These are phyloP conservation scores for Rhizoclosmatium sp. DNA, from an alignment of 192 early-diverging fungal species.

Conservation along the genomic window DNA sequence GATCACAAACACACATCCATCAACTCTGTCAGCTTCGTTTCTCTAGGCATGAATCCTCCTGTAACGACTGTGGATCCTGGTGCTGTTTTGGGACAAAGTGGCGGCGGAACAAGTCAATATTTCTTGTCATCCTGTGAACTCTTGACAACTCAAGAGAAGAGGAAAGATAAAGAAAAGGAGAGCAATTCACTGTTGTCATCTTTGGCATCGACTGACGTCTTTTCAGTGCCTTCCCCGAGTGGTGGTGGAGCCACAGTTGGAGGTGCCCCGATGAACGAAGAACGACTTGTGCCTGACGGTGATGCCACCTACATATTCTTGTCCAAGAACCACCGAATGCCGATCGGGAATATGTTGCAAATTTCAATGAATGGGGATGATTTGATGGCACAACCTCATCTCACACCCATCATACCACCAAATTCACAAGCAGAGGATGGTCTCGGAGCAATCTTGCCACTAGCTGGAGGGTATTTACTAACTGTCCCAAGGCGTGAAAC, in stretches of 20 bases:
- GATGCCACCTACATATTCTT: conserved; percentile 15
- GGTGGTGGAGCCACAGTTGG: background rate
- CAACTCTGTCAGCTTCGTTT: conserved; percentile 24
- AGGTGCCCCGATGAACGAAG: background rate
- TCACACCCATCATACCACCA: background rate
- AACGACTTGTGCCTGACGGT: conserved; percentile 20
- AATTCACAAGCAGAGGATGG: background rate
- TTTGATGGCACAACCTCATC: background rate
- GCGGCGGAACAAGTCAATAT: conserved; percentile 20
- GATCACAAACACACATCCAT: background rate
- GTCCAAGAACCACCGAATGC: conserved; percentile 9
- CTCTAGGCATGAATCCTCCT: conserved; percentile 11
- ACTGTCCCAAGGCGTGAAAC: conserved; percentile 26
- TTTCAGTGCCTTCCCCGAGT: background rate
- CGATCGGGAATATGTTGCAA: conserved; percentile 1
- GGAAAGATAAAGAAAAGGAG: background rate
- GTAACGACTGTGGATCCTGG: conserved; percentile 20
- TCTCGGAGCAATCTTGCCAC: conserved; percentile 6
- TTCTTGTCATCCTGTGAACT: background rate
- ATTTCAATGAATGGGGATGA: background rate
- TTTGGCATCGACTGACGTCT: background rate
- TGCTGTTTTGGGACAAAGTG: conserved; percentile 13
- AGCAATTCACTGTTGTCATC: background rate
- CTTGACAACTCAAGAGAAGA: background rate
- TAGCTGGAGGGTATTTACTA: conserved; percentile 16